Evolutionary conservation across 352 stramenopile genomes (phyloP).

Genomic region (Phytophthora agathidicida): DNA sequence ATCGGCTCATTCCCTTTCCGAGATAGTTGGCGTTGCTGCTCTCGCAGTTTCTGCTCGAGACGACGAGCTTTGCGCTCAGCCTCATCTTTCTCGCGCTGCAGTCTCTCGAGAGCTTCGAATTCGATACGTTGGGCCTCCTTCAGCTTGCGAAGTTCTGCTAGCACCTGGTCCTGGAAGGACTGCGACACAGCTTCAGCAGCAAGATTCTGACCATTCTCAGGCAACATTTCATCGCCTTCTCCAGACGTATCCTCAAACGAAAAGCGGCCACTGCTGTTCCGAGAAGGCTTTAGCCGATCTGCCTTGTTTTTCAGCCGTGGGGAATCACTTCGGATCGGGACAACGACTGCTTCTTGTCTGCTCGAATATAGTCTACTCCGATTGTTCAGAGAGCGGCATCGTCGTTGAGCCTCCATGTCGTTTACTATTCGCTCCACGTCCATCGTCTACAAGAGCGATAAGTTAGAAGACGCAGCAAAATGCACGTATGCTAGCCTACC

Average conservation of each 20-base stretch:
- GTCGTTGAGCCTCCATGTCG: slow-evolving; percentile 37
- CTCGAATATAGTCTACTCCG: slow-evolving; percentile 1
- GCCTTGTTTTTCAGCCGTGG: slow-evolving; percentile 1
- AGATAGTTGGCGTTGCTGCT: slow-evolving; percentile 36
- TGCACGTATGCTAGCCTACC: no score
- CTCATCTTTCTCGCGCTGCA: slow-evolving; percentile 14
- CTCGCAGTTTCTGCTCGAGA: slow-evolving; percentile 44
- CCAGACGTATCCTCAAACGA: slow-evolving; percentile 12
- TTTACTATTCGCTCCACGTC: slow-evolving; percentile 54
- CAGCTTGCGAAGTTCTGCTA: slow-evolving; percentile 56
- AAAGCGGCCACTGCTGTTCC: neutral
- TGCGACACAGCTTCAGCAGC: slow-evolving; percentile 2
- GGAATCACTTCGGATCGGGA: slow-evolving; percentile 12
- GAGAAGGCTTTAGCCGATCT: neutral
- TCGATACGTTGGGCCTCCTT: slow-evolving; percentile 41
- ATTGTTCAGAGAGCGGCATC: slow-evolving; percentile 10
- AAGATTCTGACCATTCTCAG: neutral
- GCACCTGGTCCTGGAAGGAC: slow-evolving; percentile 53
- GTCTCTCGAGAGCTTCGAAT: slow-evolving; percentile 24
- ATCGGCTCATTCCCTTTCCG: slow-evolving; percentile 16
- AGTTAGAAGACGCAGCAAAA: neutral
- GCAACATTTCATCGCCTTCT: slow-evolving; percentile 17
- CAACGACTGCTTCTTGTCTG: slow-evolving; percentile 8
- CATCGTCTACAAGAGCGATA: slow-evolving; percentile 20
- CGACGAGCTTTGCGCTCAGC: slow-evolving; percentile 35